Conservation (phyloP, 208 protist species). For the Endotrypanum monterogeii region DNA sequence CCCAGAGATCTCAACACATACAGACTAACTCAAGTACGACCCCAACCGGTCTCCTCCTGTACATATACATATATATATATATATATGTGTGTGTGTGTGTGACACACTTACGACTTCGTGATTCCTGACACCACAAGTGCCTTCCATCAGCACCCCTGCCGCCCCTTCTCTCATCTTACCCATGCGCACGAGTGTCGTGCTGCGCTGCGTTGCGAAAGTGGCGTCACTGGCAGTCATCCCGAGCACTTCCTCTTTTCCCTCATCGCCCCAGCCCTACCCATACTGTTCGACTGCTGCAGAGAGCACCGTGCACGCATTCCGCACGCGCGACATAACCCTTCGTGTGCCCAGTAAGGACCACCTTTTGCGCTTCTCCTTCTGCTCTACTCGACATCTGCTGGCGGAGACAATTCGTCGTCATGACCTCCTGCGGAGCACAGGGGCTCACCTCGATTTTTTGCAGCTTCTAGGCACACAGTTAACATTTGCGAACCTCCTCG, state of each 20-base stretch:
- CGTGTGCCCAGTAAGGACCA: conserved; percentile 49
- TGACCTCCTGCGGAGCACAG: conserved; percentile 37
- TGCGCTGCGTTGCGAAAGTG: neutral
- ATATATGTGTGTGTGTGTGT: no score
- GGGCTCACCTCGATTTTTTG: conserved; percentile 42
- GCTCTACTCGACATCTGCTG: conserved; percentile 46
- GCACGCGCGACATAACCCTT: conserved; percentile 69
- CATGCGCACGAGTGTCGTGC: neutral
- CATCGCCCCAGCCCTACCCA: neutral
- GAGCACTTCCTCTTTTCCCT: neutral
- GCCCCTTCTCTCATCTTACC: neutral
- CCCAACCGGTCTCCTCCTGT: neutral
- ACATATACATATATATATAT: no score
- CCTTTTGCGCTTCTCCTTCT: conserved; percentile 49
- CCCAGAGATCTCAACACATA: neutral
- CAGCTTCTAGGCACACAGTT: conserved; percentile 68
- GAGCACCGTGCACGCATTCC: conserved; percentile 40
- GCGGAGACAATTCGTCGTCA: conserved; percentile 63
- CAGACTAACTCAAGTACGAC: neutral
- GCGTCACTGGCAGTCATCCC: neutral
- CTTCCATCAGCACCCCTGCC: neutral
- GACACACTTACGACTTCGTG: neutral
- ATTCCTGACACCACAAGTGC: neutral
- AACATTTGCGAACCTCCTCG: conserved; percentile 71
- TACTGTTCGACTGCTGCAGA: neutral